Conservation (phyloP, 805 yeast species). For the Nakazawaea populi region DNA sequence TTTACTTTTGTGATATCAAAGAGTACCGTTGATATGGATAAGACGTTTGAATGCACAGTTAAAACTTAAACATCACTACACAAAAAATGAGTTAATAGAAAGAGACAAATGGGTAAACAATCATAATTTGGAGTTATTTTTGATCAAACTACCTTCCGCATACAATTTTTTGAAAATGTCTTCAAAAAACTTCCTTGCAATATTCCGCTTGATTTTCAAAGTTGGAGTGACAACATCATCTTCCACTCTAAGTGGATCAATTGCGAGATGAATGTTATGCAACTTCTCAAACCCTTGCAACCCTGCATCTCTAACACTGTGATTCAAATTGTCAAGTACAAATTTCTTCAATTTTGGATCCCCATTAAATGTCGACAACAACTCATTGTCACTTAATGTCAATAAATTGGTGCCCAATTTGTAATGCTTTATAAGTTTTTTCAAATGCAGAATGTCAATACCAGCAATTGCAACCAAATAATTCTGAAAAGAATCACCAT, state of each 20-base stretch:
- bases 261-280: slow-evolving; percentile 43
- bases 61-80: too few species aligned
- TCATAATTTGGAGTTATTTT: slow-evolving; percentile 5
- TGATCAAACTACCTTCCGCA: slow-evolving; percentile 13
- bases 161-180: slow-evolving; percentile 8
- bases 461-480: slow-evolving; percentile 60
- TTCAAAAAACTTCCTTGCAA: slow-evolving; percentile 10
- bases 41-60: too few species aligned
- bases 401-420: not conserved
- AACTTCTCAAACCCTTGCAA: slow-evolving; percentile 61
- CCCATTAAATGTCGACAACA: not conserved
- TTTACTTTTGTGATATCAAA: too few species aligned
- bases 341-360: slow-evolving; percentile 19
- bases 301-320: slow-evolving; percentile 25
- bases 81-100: too few species aligned
- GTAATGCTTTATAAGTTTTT: not conserved
- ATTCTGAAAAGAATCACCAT: slow-evolving; percentile 57
- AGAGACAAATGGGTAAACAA: too few species aligned
- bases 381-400: not conserved
- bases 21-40: too few species aligned
- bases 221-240: slow-evolving; percentile 68
- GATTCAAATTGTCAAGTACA: slow-evolving; percentile 33
- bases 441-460: slow-evolving; percentile 36
- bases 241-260: slow-evolving; percentile 59
- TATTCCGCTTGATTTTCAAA: slow-evolving; percentile 35